Conservation (phyloP, 83 land plant species). For the Diphasiastrum complanatum region DNA sequence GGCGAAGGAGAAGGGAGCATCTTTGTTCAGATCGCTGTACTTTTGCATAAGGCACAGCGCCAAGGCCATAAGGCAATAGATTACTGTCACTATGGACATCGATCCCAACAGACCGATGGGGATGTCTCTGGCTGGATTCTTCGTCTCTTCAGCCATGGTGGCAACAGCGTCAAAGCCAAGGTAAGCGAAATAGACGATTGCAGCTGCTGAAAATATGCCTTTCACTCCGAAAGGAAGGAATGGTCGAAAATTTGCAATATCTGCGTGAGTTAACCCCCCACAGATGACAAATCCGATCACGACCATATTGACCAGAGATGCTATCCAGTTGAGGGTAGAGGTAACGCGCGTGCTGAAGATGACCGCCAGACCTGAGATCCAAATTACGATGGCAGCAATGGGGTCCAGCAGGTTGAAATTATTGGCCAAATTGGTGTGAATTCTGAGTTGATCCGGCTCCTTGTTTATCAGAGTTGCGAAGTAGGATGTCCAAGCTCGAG, state of each 20-base stretch:
- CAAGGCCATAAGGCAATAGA: constrained; percentile 11
- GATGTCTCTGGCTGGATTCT: constrained; percentile 7
- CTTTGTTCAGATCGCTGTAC: not conserved
- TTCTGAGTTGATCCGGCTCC: not conserved
- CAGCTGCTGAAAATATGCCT: not conserved
- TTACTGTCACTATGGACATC: constrained; percentile 7
- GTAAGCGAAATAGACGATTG: constrained; percentile 8
- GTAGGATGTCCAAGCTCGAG: constrained; percentile 4
- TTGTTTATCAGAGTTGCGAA: constrained; percentile 9
- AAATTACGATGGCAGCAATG: constrained; percentile 2
- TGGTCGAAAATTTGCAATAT: not conserved
- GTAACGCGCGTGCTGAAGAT: not conserved
- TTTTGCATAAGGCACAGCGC: constrained; percentile 2
- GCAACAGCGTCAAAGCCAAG: constrained; percentile 14
- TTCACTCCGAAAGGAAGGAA: not conserved
- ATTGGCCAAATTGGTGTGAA: not conserved
- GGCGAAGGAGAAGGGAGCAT: constrained; percentile 8
- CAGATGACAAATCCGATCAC: constrained; percentile 3
- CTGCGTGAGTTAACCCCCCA: constrained; percentile 6
- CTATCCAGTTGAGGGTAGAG: constrained; percentile 15
- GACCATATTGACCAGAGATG: constrained; percentile 6
- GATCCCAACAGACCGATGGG: constrained; percentile 7
- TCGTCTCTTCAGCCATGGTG: constrained; percentile 15
- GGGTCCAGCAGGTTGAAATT: constrained; percentile 2
- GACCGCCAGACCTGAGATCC: not conserved